Evolutionary conservation across 768 basidiomycete species (phyloP), one percentile per base, ranked within the genome.

Genomic region (Lentinus tigrinus): DNA sequence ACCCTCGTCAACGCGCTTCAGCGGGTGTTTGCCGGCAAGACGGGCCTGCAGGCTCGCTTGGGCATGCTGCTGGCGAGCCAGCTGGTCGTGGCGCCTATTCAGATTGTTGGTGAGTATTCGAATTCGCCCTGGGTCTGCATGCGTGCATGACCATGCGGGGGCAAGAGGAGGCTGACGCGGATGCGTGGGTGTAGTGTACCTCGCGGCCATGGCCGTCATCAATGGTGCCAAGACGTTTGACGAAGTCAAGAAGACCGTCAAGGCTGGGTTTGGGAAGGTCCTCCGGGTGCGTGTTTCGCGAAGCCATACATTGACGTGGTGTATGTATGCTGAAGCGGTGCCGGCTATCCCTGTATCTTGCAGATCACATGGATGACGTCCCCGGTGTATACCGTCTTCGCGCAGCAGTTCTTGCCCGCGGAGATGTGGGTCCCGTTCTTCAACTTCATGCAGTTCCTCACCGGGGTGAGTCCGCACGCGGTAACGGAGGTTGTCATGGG

Each of bases 351-450:
- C 52, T 56, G 24, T 56, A 47, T 14, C n/a, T 2, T 17, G 39
- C 66, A 93, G 92, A 80, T 93, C 54, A 85, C 85, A 23, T 93
- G 90, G 92, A 73, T 89, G 34, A 82, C 88, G 27, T 89, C 88
- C 13, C 93, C 93, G 21, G 61, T 89, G 48, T 83, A 89, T 5
- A 78, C 92, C 73, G 73, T 83, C 8, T 73, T 92, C 63, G 93
- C 93, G 6, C 93, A 94, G 70, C 85, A 78, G 58, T 92, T 88
- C 70, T 73, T 95, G 42, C 83, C 93, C 13, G 78, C 88, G 21
- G 88, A 93, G 88, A 78, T 93, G 43, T 93, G 93, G 92, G 89
- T 90, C 0, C 89, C 89, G 9, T 95, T 90, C 76, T 94, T 95
- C 81, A 93, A 87, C 70, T 65, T 81, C 36, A 75, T 95, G 40